Evolutionary conservation across 1,284 basidiomycete species (phyloP).

Genomic region (Ustilago esculenta): DNA sequence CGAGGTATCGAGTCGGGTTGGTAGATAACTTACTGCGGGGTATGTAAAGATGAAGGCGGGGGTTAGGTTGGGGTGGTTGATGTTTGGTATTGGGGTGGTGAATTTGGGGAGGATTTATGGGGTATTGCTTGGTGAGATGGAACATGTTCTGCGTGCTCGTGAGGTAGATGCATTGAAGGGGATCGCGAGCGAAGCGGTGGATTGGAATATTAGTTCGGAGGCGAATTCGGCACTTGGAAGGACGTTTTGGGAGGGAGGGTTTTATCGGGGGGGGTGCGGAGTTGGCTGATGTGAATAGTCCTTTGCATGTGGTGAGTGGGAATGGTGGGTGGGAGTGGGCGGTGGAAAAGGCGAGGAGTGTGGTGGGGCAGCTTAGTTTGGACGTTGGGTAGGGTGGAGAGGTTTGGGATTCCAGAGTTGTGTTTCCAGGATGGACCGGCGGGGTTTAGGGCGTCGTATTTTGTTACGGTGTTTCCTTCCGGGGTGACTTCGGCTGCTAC

Average conservation of each 20-base stretch:
- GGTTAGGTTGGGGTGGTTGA: too few species aligned
- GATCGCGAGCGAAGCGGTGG: conserved; percentile 1
- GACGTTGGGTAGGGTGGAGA: conserved; percentile 38
- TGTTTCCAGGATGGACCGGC: conserved; percentile 49
- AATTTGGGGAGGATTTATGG: too few species aligned
- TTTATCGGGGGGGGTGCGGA: conserved; percentile 38
- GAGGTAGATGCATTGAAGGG: conserved; percentile 13
- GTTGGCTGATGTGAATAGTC: conserved; percentile 30
- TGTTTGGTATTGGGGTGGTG: too few species aligned
- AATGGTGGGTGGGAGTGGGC: conserved; percentile 44
- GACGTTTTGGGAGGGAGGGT: conserved; percentile 26
- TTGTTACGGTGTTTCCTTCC: conserved; percentile 46
- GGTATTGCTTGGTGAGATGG: too few species aligned
- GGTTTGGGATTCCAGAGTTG: conserved; percentile 42
- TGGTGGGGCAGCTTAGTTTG: conserved; percentile 38
- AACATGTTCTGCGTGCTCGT: conserved; percentile 18
- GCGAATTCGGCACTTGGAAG: conserved; percentile 32
- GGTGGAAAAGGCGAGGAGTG: conserved; percentile 27
- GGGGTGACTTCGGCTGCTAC: conserved; percentile 45
- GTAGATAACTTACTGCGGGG: too few species aligned
- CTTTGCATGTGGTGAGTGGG: conserved; percentile 31
- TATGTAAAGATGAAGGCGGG: too few species aligned
- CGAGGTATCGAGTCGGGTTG: too few species aligned
- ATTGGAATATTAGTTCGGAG: conserved; percentile 37
- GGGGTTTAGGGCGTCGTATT: conserved; percentile 40